Conservation (phyloP, 139 green algal genomes). For the Nannochloris sp. region DNA sequence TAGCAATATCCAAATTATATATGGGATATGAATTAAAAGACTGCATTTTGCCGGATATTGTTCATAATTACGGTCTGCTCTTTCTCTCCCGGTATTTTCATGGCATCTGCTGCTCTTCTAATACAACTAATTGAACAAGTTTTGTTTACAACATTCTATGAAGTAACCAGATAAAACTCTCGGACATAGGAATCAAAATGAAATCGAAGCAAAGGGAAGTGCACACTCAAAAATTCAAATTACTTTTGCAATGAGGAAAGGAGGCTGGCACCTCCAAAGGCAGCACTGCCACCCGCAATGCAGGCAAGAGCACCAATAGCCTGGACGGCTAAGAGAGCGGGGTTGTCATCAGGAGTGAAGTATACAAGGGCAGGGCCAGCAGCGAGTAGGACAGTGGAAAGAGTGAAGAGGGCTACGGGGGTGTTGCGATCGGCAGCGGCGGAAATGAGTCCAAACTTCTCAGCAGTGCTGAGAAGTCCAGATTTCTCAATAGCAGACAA, state of each 20-base stretch:
- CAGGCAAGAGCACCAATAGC: constrained; percentile 21
- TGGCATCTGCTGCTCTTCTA: too few relatives aligned
- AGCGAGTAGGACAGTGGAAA: constrained; percentile 31
- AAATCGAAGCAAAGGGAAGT: too few relatives aligned
- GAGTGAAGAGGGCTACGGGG: constrained; percentile 27
- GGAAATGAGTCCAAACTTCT: constrained; percentile 49
- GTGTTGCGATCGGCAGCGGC: constrained; percentile 43
- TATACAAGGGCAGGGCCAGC: constrained; percentile 43
- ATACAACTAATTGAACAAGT: too few relatives aligned
- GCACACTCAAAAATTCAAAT: too few relatives aligned
- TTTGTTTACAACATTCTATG: too few relatives aligned
- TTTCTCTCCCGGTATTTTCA: too few relatives aligned
- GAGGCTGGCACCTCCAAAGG: constrained; percentile 42
- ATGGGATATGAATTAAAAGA: too few relatives aligned
- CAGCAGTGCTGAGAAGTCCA: constrained; percentile 62
- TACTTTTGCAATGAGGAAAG: constrained; percentile 45
- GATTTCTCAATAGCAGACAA: constrained; percentile 63
- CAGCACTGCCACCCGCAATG: constrained; percentile 38
- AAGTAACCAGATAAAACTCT: too few relatives aligned
- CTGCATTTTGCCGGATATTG: too few relatives aligned
- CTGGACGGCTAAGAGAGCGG: constrained; percentile 32
- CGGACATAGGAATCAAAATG: too few relatives aligned
- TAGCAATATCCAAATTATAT: too few relatives aligned
- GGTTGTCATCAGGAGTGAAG: constrained; percentile 35
- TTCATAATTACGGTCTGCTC: too few relatives aligned